Conservation (phyloP, 2,329 filamentous ascomycete genomes). For the Ilyonectria sp. region DNA sequence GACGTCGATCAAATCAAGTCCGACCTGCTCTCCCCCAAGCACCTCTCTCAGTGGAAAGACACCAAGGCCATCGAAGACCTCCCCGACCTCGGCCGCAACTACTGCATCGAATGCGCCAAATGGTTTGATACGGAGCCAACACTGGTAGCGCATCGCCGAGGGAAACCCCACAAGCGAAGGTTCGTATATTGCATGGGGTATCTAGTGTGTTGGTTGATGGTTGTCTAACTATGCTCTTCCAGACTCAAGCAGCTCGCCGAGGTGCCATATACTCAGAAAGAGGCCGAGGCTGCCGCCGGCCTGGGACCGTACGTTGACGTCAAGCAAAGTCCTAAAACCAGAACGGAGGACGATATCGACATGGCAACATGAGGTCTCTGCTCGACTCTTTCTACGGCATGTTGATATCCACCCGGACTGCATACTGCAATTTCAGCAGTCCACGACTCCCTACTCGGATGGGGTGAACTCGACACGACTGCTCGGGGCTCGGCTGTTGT, state of each 20-base stretch:
- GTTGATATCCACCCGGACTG: constrained; percentile 4
- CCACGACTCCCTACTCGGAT: neutral
- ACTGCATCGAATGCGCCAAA: constrained; percentile 95
- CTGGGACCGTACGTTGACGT: constrained; percentile 76
- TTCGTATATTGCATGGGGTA: constrained; percentile 34
- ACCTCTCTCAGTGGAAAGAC: constrained; percentile 84
- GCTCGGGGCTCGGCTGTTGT: neutral
- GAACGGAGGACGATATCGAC: constrained; percentile 49
- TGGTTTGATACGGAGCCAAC: constrained; percentile 93
- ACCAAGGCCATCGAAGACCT: constrained; percentile 88
- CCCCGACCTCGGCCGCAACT: constrained; percentile 86
- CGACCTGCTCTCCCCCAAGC: constrained; percentile 84
- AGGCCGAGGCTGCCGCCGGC: constrained; percentile 86
- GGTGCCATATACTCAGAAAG: constrained; percentile 87
- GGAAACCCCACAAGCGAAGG: constrained; percentile 96
- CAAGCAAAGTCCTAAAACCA: constrained; percentile 35
- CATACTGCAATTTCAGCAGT: neutral
- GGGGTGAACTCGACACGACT: neutral
- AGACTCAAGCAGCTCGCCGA: constrained; percentile 88
- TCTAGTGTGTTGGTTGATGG: constrained; percentile 3
- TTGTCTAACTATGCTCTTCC: constrained; percentile 41
- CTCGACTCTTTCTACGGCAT: constrained; percentile 21
- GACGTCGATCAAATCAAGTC: constrained; percentile 94
- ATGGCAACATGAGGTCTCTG: constrained; percentile 51
- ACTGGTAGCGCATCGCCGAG: constrained; percentile 81